Conservation (phyloP, 352 stramenopile genomes). For the Blastocystis sp. region DNA sequence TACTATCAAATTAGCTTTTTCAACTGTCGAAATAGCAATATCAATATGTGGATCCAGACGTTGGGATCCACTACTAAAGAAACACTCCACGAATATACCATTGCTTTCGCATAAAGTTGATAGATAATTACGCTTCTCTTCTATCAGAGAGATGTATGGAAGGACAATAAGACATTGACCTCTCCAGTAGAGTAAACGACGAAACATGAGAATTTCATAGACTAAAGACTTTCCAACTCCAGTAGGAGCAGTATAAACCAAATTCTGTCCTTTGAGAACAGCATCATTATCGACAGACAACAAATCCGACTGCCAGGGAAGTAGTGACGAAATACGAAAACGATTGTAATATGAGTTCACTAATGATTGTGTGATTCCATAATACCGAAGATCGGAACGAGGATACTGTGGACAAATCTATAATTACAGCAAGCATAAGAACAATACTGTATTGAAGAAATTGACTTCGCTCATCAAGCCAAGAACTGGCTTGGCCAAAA, state of each 20-base stretch:
- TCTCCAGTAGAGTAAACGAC: slow-evolving; percentile 9
- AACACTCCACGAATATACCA: slow-evolving; percentile 29
- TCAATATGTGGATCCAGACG: slow-evolving; percentile 13
- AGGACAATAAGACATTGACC: slow-evolving; percentile 54
- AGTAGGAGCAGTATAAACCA: slow-evolving; percentile 53
- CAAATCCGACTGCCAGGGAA: slow-evolving; percentile 46
- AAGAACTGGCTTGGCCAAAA: slow-evolving; percentile 10
- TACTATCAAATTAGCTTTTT: slow-evolving; percentile 35
- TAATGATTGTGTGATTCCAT: slow-evolving; percentile 7
- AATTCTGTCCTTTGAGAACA: slow-evolving; percentile 4
- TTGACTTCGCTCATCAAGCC: not conserved
- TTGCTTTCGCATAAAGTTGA: slow-evolving; percentile 1
- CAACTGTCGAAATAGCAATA: not conserved
- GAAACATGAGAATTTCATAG: slow-evolving; percentile 48
- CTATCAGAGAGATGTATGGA: slow-evolving; percentile 45
- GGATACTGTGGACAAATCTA: slow-evolving; percentile 21
- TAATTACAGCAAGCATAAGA: not conserved
- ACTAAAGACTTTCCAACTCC: slow-evolving; percentile 56
- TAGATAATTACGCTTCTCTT: slow-evolving; percentile 37
- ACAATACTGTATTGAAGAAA: slow-evolving; percentile 35
- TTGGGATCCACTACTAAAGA: not conserved
- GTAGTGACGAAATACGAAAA: not conserved
- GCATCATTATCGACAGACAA: not conserved
- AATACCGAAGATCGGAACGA: slow-evolving; percentile 35
- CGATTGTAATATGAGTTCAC: slow-evolving; percentile 53